Conservation (phyloP, 768 basidiomycete genomes). For the Naganishia randhawae region DNA sequence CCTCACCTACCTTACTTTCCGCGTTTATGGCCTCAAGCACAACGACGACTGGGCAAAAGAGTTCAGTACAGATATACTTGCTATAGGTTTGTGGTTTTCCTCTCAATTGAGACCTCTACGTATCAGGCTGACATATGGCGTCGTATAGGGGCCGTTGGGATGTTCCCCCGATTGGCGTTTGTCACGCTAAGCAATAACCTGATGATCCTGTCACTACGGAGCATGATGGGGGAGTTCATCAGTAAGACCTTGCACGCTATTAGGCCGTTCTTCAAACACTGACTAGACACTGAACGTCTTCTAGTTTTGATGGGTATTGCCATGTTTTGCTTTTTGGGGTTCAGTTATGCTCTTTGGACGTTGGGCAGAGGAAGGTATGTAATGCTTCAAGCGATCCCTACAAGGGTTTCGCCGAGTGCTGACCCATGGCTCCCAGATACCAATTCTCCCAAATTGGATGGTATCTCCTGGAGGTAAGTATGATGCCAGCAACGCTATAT, state of each 20-base stretch:
- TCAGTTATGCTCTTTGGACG: constrained; percentile 90
- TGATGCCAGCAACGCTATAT: neutral
- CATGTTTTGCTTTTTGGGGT: constrained; percentile 69
- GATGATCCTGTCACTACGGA: constrained; percentile 59
- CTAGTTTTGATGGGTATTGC: constrained; percentile 49
- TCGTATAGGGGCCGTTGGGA: constrained; percentile 62
- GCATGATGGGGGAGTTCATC: constrained; percentile 86
- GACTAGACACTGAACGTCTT: neutral
- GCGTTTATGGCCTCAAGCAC: constrained; percentile 72
- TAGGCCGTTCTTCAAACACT: constrained; percentile 36
- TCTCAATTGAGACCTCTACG: neutral
- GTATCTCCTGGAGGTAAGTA: constrained; percentile 85
- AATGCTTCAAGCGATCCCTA: constrained; percentile 1
- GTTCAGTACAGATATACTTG: constrained; percentile 75
- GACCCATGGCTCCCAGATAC: constrained; percentile 33
- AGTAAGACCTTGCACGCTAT: constrained; percentile 34
- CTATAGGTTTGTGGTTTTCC: constrained; percentile 58
- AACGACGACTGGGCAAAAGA: constrained; percentile 63
- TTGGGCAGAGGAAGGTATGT: constrained; percentile 55
- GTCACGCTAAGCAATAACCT: constrained; percentile 70
- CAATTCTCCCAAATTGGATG: constrained; percentile 65
- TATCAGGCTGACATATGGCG: neutral
- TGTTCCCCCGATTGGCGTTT: constrained; percentile 89
- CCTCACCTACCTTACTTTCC: constrained; percentile 68
- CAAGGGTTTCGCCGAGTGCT: constrained; percentile 13